A percentile compares a stretch with the other conserved stretches of the same genome.
phyloP scores from a whole-genome alignment of 1,284 basidiomycete genomes.

The Anthracocystis walkeri region DNA sequence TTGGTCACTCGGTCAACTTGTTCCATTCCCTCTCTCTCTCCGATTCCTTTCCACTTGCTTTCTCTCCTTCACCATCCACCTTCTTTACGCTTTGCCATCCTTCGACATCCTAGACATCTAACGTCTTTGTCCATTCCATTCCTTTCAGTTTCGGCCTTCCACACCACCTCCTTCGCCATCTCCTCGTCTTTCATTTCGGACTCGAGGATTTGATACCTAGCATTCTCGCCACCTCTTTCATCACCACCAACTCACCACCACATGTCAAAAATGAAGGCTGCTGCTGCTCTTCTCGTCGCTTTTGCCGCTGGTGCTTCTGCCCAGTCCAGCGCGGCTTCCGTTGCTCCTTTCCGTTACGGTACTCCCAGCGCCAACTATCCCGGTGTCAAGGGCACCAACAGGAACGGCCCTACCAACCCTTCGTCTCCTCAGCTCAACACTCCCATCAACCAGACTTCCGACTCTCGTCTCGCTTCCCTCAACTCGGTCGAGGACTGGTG shows the following conservation, averaged over 20 bases:
- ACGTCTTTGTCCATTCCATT: constrained; percentile 9
- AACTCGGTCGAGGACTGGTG: constrained; percentile 69
- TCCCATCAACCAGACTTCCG: constrained; percentile 64
- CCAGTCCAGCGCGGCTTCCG: constrained; percentile 20
- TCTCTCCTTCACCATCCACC: constrained; percentile 11
- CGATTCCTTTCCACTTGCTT: constrained; percentile 7
- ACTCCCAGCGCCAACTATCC: constrained; percentile 54
- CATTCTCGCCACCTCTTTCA: background rate
- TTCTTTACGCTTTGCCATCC: constrained; percentile 4
- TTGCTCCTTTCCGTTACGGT: constrained; percentile 60
- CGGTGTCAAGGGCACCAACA: constrained; percentile 56
- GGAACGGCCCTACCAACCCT: constrained; percentile 65
- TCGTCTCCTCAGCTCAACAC: constrained; percentile 55
- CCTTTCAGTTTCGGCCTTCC: constrained; percentile 8
- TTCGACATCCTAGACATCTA: constrained; percentile 7
- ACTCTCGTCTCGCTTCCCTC: constrained; percentile 63
- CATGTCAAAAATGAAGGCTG: constrained; percentile 40
- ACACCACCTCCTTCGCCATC: background rate
- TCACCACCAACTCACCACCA: constrained; percentile 8
- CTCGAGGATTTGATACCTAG: constrained; percentile 11
- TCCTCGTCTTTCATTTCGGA: constrained; percentile 6
- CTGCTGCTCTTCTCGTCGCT: constrained; percentile 38
- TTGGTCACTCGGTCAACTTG: background rate
- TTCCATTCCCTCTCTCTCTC: background rate
- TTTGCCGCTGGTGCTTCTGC: constrained; percentile 42